Conservation (phyloP, 371 early-diverging fungal species). For the Choanephora cucurbitarum region DNA sequence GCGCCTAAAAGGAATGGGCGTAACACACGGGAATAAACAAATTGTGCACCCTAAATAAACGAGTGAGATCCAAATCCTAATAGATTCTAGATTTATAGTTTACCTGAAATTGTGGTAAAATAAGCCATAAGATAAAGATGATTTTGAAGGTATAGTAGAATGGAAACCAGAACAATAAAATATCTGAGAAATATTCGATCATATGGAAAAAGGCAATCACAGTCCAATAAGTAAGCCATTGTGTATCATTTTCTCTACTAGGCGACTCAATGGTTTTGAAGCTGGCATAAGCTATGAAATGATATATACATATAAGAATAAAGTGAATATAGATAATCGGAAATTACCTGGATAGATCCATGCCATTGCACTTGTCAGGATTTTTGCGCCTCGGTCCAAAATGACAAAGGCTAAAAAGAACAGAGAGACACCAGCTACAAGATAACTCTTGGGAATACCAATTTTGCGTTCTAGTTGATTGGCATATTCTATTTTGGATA, state of each 20-base stretch:
- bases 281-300: constrained; percentile 34
- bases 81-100: constrained; percentile 13
- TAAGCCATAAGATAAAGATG: constrained; percentile 67
- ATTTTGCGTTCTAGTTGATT: constrained; percentile 71
- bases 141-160: constrained; percentile 82
- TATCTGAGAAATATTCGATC: constrained; percentile 69
- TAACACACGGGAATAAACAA: constrained; percentile 23
- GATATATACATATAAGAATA: no score
- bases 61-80: not conserved
- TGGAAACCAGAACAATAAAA: constrained; percentile 72
- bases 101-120: constrained; percentile 60
- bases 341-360: constrained; percentile 81
- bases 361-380: constrained; percentile 84
- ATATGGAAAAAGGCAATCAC: constrained; percentile 65
- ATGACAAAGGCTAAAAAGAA: constrained; percentile 75
- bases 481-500: constrained; percentile 65
- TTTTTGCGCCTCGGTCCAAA: constrained; percentile 83
- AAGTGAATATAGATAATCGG: not conserved
- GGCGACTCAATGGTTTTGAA: constrained; percentile 76
- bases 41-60: constrained; percentile 27
- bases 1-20: constrained; percentile 24
- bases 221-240: constrained; percentile 76
- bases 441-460: constrained; percentile 83
- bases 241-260: constrained; percentile 61
- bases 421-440: constrained; percentile 61